These are phyloP conservation scores for Microsporum canis DNA, from an alignment of 2,329 filamentous ascomycete genomes.

Conservation along the genomic window DNA sequence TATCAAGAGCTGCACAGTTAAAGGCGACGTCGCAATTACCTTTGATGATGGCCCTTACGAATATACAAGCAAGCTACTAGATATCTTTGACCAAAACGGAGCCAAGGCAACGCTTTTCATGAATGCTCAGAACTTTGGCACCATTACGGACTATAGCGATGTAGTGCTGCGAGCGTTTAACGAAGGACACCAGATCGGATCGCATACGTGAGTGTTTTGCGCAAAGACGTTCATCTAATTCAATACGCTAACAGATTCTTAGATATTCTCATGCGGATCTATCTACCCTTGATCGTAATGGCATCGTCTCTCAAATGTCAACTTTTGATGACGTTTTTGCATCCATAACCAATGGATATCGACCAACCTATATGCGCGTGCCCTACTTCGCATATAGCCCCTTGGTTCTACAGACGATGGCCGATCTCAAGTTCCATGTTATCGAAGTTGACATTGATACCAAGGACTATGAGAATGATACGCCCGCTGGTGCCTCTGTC, in stretches of 20 bases:
- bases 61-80: conserved; percentile 58
- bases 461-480: conserved; percentile 24
- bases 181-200: conserved; percentile 38
- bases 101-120: conserved; percentile 78
- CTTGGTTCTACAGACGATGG: conserved; percentile 27
- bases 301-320: conserved; percentile 31
- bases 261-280: conserved; percentile 28
- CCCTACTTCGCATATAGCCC: conserved; percentile 32
- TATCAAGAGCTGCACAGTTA: conserved; percentile 13
- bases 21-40: conserved; percentile 66
- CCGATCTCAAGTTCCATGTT: conserved; percentile 36
- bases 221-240: background rate
- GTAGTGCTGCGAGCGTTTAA: conserved; percentile 22
- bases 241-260: background rate
- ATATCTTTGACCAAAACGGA: conserved; percentile 50
- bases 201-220: conserved; percentile 31
- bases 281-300: conserved; percentile 21
- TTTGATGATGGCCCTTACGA: conserved; percentile 75
- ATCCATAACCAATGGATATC: conserved; percentile 31
- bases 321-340: conserved; percentile 31
- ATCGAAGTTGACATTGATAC: conserved; percentile 35
- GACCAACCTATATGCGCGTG: conserved; percentile 40
- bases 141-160: conserved; percentile 17
- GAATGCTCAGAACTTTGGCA: conserved; percentile 45
- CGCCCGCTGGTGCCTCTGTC: background rate